Conservation (phyloP, 2,329 filamentous ascomycete genomes). For the Hymenoscyphus fraxineus region DNA sequence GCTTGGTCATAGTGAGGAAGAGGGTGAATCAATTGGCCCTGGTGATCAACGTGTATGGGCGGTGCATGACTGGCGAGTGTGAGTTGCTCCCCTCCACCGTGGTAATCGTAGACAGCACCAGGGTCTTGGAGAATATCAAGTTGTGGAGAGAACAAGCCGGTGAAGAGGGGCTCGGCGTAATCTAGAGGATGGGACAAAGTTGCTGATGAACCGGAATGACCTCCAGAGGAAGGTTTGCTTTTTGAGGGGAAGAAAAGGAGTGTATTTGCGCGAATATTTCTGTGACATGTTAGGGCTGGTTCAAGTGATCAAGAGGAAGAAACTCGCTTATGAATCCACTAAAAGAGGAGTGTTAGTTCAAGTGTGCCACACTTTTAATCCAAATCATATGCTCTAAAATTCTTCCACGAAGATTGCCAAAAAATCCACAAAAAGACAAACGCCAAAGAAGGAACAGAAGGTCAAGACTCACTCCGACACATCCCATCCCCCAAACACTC, state of each 20-base stretch:
- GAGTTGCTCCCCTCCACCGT: conserved; percentile 40
- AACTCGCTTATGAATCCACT: conserved; percentile 45
- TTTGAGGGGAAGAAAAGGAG: conserved; percentile 44
- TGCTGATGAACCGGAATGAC: conserved; percentile 34
- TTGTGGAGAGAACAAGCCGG: conserved; percentile 40
- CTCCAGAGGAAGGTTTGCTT: conserved; percentile 27
- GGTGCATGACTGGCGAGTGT: conserved; percentile 33
- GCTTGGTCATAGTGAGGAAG: not conserved
- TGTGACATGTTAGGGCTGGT: conserved; percentile 1
- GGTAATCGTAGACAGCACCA: conserved; percentile 23
- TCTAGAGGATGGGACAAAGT: conserved; percentile 25
- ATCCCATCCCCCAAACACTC: conserved; percentile 47
- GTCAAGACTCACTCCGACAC: conserved; percentile 38
- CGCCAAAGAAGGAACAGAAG: not conserved
- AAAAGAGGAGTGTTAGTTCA: not conserved
- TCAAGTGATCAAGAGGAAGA: not conserved
- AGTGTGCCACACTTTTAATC: not conserved
- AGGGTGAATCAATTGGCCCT: not conserved
- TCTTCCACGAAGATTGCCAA: no score
- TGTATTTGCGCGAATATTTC: conserved; percentile 36
- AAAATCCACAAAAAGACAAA: no score
- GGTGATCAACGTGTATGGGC: not conserved
- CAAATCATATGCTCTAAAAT: no score
- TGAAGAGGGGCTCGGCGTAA: conserved; percentile 36
- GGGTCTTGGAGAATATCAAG: conserved; percentile 28